Conservation (phyloP, 2,329 filamentous ascomycete genomes). For the Sphaerostilbella broomeana region DNA sequence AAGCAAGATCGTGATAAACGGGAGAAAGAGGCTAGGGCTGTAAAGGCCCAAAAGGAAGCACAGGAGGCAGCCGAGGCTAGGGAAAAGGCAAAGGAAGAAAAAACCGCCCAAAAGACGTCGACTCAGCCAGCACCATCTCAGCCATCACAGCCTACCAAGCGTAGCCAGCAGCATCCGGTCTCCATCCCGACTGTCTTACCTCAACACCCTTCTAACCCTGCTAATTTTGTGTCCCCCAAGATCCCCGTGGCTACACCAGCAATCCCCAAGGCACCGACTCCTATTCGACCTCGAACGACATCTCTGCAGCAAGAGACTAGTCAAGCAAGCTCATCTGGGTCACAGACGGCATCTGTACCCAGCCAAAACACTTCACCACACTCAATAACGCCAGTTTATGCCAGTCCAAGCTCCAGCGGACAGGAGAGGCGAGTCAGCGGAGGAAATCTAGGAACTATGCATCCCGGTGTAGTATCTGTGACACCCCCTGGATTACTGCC, state of each 20-base stretch:
- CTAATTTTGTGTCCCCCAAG: conserved; percentile 68
- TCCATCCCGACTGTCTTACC: conserved; percentile 46
- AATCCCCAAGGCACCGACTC: conserved; percentile 74
- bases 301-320: conserved; percentile 77
- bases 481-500: conserved; percentile 48
- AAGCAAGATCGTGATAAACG: conserved; percentile 58
- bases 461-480: conserved; percentile 35
- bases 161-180: conserved; percentile 31
- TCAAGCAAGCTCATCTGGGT: conserved; percentile 61
- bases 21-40: conserved; percentile 50
- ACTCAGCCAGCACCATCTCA: conserved; percentile 28
- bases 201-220: conserved; percentile 51
- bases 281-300: conserved; percentile 66
- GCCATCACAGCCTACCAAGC: conserved; percentile 16
- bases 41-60: conserved; percentile 54
- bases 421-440: conserved; percentile 57
- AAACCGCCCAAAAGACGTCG: conserved; percentile 29
- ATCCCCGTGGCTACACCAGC: conserved; percentile 72
- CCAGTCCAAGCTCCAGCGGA: conserved; percentile 57
- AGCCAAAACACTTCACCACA: conserved; percentile 56
- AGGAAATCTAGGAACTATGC: conserved; percentile 23
- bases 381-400: conserved; percentile 56
- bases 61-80: conserved; percentile 42
- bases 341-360: conserved; percentile 50
- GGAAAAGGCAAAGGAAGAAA: conserved; percentile 64